Percentiles rank a stretch among this genome's conserved stretches.
These are phyloP conservation scores for Nannochloropsis gaditana DNA, from an alignment of 108 stramenopile genomes.

Conservation along the genomic window DNA sequence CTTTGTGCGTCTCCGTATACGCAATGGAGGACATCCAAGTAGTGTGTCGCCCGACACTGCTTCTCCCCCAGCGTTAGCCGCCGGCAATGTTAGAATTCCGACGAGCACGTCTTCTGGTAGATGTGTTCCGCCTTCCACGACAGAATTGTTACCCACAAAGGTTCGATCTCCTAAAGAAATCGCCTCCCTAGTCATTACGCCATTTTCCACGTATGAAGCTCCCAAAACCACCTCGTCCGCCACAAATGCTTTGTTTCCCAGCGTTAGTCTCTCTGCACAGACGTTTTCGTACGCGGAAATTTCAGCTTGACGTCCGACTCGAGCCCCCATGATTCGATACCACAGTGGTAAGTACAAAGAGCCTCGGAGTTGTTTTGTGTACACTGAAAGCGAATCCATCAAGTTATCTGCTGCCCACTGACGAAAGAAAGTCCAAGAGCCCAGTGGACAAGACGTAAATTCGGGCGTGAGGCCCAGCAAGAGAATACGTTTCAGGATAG, in stretches of 20 bases:
- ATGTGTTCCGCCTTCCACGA: not conserved
- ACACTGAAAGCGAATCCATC: not conserved
- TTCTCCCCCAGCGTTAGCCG: not conserved
- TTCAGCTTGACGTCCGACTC: not conserved
- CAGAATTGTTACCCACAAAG: constrained; percentile 6
- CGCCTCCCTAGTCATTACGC: not conserved
- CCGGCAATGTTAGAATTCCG: constrained; percentile 16
- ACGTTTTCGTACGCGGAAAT: not conserved
- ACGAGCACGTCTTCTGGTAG: not conserved
- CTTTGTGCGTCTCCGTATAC: not conserved
- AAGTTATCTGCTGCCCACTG: not conserved
- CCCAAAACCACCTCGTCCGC: constrained; percentile 10
- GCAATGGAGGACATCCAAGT: not conserved
- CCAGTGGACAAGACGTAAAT: not conserved
- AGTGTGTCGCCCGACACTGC: not conserved
- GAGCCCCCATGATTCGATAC: constrained; percentile 1
- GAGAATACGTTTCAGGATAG: not conserved
- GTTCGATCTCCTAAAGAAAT: not conserved
- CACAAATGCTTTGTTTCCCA: not conserved
- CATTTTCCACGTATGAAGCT: not conserved
- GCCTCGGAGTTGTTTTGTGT: constrained; percentile 10
- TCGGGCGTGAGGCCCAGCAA: not conserved
- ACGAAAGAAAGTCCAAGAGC: constrained; percentile 7
- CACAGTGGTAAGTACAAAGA: not conserved
- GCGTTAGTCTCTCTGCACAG: not conserved